Base-by-base conservation (phyloP, 1,284 basidiomycete species). In the Somion occarium region DNA sequence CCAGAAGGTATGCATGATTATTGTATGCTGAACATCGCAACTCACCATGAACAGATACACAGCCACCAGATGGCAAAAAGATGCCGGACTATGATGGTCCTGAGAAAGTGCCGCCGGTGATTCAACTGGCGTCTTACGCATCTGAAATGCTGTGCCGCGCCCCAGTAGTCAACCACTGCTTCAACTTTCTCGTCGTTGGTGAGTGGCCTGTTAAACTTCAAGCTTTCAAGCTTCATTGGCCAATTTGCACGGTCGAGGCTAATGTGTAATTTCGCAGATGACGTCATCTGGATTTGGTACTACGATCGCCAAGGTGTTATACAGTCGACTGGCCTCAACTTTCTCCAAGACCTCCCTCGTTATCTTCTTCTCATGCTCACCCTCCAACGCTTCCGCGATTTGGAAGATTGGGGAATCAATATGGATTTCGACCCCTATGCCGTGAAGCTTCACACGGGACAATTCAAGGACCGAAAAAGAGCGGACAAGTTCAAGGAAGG, bases 341-440 rank as follows among this genome's bases (percentile, higher is more conserved):
- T 66, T 46, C 47, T 68, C 24, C 39, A 56, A 22, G 61, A 69
- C 34, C 59, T 70, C 20, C 68, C 67, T 2, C 58, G 57, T 22
- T 65, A 69, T 46, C 53, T 68, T 0, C 56, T 65, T 1, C 55
- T 72, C 2, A 60, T 71, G 5, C 46, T 67, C 13, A 52, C 51
- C 11, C 20, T 42, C 11, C 41, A 42, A 20, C 41, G 41, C 19
- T 20, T 42, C 20, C 20, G n/a, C n/a, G n/a, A n/a, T n/a, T n/a
- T n/a, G n/a, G n/a, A n/a, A 11, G n/a, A n/a, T 11, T n/a, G 34
- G n/a, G 11, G 34, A 37, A 11, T 37, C 11, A n/a, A n/a, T 11
- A 11, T 11, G 11, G 11, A 37, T 37, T 37, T n/a, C 34, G 34
- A 37, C 34, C n/a, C n/a, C n/a, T 11, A n/a, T 37, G 34, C 34